Conservation (phyloP, 176 grass and related monocot species). For the maize (Zea mays) region Zm-B73-REFERENCE-NAM-5.0 NC_050101.1:9923001-9923500, state of each 20-base stretch:
- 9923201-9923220: conserved; percentile 19
- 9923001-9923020: conserved; percentile 70
- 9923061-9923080: conserved; percentile 50
- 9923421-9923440: conserved; percentile 82
- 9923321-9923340: conserved; percentile 76
- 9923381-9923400: conserved; percentile 79
- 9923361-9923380: conserved; percentile 69
- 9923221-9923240: conserved; percentile 29
- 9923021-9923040: conserved; percentile 68
- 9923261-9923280: conserved; percentile 59
- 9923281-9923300: conserved; percentile 55
- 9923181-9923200: conserved; percentile 15
- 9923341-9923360: conserved; percentile 61
- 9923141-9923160: conserved; percentile 41
- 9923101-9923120: conserved; percentile 49
- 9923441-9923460: conserved; percentile 81
- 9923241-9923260: conserved; percentile 43
- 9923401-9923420: conserved; percentile 93
- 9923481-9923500: conserved; percentile 66
- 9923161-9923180: conserved; percentile 31
- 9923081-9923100: conserved; percentile 30
- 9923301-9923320: conserved; percentile 49
- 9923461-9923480: conserved; percentile 85
- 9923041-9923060: conserved; percentile 72
- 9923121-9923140: conserved; percentile 40